A percentile compares a stretch with the other conserved stretches of the same genome.
Evolutionary conservation across 805 yeast genomes (phyloP).

Genomic region (Candida ipomoeae): DNA sequence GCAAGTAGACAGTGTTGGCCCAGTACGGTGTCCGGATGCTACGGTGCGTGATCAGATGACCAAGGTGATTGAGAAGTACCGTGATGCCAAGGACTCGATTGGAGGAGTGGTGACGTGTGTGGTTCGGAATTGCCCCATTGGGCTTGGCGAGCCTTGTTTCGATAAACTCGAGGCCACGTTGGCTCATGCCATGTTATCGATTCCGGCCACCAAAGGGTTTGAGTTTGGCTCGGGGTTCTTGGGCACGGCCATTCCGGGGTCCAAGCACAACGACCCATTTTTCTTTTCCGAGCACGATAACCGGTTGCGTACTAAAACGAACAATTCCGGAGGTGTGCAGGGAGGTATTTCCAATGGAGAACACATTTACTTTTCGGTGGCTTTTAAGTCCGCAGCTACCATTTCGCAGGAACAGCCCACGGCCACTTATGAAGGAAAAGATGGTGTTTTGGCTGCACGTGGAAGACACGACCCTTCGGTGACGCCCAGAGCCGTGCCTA

Average conservation of each 20-base stretch:
- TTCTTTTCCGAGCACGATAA: slow-evolving; percentile 54
- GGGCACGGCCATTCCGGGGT: slow-evolving; percentile 88
- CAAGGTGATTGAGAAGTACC: slow-evolving; percentile 77
- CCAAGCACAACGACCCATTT: slow-evolving; percentile 90
- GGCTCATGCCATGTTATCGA: slow-evolving; percentile 97
- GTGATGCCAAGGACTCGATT: slow-evolving; percentile 85
- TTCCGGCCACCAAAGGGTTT: slow-evolving; percentile 97
- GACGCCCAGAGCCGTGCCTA: slow-evolving; percentile 97
- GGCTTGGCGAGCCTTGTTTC: slow-evolving; percentile 97
- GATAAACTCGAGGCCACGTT: slow-evolving; percentile 92
- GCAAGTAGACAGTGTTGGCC: slow-evolving; percentile 80
- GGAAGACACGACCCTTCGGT: slow-evolving; percentile 99
- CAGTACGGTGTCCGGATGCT: slow-evolving; percentile 89
- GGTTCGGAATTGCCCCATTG: slow-evolving; percentile 86
- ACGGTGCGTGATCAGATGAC: slow-evolving; percentile 73
- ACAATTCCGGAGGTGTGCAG: slow-evolving; percentile 95
- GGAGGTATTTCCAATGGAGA: slow-evolving; percentile 98
- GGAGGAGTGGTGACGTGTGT: slow-evolving; percentile 99
- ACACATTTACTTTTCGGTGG: slow-evolving; percentile 87
- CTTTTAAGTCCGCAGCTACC: slow-evolving; percentile 98
- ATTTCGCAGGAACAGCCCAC: slow-evolving; percentile 91
- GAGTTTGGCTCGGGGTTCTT: slow-evolving; percentile 96
- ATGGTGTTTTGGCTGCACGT: slow-evolving; percentile 86
- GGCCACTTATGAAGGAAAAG: slow-evolving; percentile 80
- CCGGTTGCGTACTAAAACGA: slow-evolving; percentile 78